These are phyloP conservation scores for Trichoderma sp. DNA, from an alignment of 2,329 filamentous ascomycete species.

Conservation along the genomic window DNA sequence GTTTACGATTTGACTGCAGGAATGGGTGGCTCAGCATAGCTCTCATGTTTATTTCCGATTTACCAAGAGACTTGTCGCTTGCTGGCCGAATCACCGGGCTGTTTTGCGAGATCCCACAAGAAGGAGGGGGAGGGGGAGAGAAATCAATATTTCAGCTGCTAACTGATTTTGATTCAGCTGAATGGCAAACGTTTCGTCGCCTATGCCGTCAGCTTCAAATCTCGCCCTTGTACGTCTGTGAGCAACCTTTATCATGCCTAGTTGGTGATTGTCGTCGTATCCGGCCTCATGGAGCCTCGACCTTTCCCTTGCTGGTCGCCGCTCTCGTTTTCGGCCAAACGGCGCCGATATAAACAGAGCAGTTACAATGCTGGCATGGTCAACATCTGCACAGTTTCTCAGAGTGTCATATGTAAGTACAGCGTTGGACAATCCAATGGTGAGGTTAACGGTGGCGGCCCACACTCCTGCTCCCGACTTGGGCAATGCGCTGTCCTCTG, in stretches of 20 bases:
- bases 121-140: background rate
- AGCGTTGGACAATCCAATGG: conserved; percentile 7
- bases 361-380: background rate
- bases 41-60: background rate
- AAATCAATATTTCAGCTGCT: background rate
- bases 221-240: background rate
- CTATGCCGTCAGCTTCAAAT: background rate
- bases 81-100: background rate
- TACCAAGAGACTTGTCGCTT: background rate
- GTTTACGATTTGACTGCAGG: conserved; percentile 6
- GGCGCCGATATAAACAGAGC: background rate
- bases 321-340: background rate
- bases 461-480: conserved; percentile 10
- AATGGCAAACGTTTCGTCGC: background rate
- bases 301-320: background rate
- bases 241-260: background rate
- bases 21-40: background rate
- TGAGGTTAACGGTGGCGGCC: background rate
- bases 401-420: conserved; percentile 1
- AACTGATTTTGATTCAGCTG: background rate
- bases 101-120: background rate
- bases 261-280: background rate
- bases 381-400: conserved; percentile 9
- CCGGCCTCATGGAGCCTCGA: background rate
- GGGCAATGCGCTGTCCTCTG: conserved; percentile 8